Conservation (phyloP, 2,329 filamentous ascomycete genomes). For the Xylaria sp. region DNA sequence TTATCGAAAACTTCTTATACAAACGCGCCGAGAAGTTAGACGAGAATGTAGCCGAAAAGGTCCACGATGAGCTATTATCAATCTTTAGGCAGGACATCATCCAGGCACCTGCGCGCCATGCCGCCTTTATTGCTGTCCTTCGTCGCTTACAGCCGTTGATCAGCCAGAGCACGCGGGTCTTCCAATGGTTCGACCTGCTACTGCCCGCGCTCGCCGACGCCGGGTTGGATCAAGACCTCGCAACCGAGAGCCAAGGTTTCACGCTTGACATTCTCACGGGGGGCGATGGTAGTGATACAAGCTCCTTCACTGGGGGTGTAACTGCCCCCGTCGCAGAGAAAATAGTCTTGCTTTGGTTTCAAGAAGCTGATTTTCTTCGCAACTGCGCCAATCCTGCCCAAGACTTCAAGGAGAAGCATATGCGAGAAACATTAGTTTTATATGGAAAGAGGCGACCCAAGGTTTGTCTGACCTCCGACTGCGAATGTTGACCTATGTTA, state of each 20-base stretch:
- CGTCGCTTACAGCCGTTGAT: conserved; percentile 68
- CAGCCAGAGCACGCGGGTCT: conserved; percentile 64
- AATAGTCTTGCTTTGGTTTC: conserved; percentile 63
- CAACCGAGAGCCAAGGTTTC: conserved; percentile 68
- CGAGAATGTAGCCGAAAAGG: conserved; percentile 69
- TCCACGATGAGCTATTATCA: conserved; percentile 73
- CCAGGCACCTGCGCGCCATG: conserved; percentile 60
- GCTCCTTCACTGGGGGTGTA: conserved; percentile 48
- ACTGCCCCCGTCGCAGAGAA: conserved; percentile 51
- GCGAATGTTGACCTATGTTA: conserved; percentile 29
- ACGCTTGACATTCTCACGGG: conserved; percentile 68
- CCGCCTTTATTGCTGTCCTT: conserved; percentile 72
- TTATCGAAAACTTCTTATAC: conserved; percentile 71
- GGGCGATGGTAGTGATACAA: conserved; percentile 62
- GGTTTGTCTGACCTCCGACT: conserved; percentile 42
- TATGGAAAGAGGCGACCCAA: conserved; percentile 74
- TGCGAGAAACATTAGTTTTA: conserved; percentile 58
- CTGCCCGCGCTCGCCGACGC: conserved; percentile 61
- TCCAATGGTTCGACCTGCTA: conserved; percentile 75
- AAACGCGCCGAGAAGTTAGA: conserved; percentile 69
- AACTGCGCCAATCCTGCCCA: conserved; percentile 45
- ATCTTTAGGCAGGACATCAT: conserved; percentile 70
- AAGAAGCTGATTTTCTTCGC: conserved; percentile 47
- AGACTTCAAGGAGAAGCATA: conserved; percentile 56
- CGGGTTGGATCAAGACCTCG: conserved; percentile 65